Percentiles rank a stretch among this genome's conserved stretches.
These are phyloP conservation scores for Bacidia gigantensis DNA, from an alignment of 495 filamentous ascomycete species.

Conservation along the genomic window DNA sequence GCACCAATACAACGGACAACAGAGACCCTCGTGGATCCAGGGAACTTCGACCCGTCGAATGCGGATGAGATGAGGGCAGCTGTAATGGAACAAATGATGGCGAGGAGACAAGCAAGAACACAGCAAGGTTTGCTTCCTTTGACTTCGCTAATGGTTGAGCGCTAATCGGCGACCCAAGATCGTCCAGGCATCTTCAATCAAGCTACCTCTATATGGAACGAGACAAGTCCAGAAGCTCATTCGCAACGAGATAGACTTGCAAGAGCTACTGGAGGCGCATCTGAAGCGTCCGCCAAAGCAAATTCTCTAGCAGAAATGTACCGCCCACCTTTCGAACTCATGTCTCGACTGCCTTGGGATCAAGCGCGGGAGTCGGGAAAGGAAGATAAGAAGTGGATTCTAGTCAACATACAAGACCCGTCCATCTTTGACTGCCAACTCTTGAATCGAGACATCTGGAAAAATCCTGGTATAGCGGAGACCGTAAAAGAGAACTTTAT, in stretches of 20 bases:
- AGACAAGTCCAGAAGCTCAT: constrained; percentile 29
- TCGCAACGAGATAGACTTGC: constrained; percentile 38
- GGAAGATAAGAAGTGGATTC: constrained; percentile 77
- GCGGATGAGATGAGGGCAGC: constrained; percentile 47
- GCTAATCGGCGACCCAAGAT: constrained; percentile 23
- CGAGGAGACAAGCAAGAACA: constrained; percentile 30
- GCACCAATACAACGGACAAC: constrained; percentile 85
- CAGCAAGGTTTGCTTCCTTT: constrained; percentile 27
- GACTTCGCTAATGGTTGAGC: background rate
- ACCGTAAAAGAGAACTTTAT: constrained; percentile 85
- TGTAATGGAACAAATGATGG: constrained; percentile 51
- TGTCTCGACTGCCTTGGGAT: constrained; percentile 61
- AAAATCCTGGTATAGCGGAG: constrained; percentile 58
- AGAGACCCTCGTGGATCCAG: constrained; percentile 76
- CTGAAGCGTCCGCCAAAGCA: constrained; percentile 53
- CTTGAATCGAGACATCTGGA: constrained; percentile 92
- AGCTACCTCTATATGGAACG: constrained; percentile 62
- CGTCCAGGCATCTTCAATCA: constrained; percentile 79
- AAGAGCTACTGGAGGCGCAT: constrained; percentile 58
- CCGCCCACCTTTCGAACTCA: constrained; percentile 79
- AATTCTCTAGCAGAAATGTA: constrained; percentile 77
- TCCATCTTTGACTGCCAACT: constrained; percentile 85
- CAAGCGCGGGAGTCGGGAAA: constrained; percentile 70
- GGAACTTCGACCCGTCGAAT: constrained; percentile 36
- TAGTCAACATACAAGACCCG: constrained; percentile 89